Conservation (phyloP, 2,329 filamentous ascomycete genomes). For the Fusarium phyllophilum region DNA sequence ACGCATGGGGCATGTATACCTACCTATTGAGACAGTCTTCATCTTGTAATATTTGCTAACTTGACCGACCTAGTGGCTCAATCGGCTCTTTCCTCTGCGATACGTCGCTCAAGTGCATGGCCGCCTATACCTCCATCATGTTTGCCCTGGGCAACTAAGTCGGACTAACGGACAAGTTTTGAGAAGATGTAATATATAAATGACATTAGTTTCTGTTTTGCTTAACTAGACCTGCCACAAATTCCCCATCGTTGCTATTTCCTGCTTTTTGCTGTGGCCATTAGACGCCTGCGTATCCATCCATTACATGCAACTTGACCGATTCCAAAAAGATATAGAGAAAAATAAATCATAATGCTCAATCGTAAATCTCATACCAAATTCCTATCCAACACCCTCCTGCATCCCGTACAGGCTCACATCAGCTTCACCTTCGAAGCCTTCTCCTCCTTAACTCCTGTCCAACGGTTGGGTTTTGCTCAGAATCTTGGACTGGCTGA, state of each 20-base stretch:
- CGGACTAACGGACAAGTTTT: not conserved
- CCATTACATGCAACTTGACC: slow-evolving; percentile 6
- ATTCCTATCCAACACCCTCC: slow-evolving; percentile 7
- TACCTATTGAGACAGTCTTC: not conserved
- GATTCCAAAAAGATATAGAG: not conserved
- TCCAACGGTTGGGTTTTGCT: slow-evolving; percentile 25
- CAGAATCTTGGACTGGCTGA: not conserved
- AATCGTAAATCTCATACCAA: slow-evolving; percentile 20
- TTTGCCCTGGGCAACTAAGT: slow-evolving; percentile 49
- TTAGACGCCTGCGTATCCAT: slow-evolving; percentile 28
- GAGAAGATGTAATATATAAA: not conserved
- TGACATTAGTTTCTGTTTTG: slow-evolving; percentile 19
- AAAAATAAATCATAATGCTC: slow-evolving; percentile 26
- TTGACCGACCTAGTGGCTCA: slow-evolving; percentile 48
- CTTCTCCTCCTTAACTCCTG: slow-evolving; percentile 48
- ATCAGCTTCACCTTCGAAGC: slow-evolving; percentile 40
- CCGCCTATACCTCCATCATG: slow-evolving; percentile 55
- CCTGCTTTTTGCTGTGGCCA: slow-evolving; percentile 26
- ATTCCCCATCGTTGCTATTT: slow-evolving; percentile 20
- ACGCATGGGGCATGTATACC: slow-evolving; percentile 50
- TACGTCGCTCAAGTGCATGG: slow-evolving; percentile 53
- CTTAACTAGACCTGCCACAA: slow-evolving; percentile 15
- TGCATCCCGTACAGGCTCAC: not conserved
- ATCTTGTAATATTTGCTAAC: slow-evolving; percentile 28
- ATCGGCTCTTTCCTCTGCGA: slow-evolving; percentile 50